These are phyloP conservation scores for Dendrostoma leiphaemia DNA, from an alignment of 2,329 filamentous ascomycete genomes.

Conservation along the genomic window DNA sequence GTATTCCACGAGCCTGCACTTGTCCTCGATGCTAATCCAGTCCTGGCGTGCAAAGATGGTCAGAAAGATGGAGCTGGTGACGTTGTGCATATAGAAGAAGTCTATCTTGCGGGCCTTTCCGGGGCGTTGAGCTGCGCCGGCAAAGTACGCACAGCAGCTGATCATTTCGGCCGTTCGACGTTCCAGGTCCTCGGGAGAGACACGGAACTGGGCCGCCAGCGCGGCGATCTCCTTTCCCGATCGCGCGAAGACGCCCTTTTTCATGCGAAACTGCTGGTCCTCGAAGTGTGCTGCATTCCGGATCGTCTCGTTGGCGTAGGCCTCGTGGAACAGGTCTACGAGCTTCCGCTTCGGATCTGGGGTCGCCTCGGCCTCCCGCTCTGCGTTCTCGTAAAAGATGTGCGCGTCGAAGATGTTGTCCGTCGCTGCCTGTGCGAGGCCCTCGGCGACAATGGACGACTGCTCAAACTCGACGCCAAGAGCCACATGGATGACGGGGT, in stretches of 20 bases:
- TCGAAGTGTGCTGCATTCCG: constrained; percentile 40
- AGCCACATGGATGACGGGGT: constrained; percentile 67
- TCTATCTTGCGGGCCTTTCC: constrained; percentile 60
- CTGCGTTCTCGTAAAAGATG: constrained; percentile 36
- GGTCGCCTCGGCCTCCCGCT: not conserved
- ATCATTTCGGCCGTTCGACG: constrained; percentile 27
- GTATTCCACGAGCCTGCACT: constrained; percentile 62
- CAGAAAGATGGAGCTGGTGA: constrained; percentile 32
- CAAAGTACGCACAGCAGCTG: constrained; percentile 22
- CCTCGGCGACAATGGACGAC: constrained; percentile 65
- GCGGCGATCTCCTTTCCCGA: constrained; percentile 54
- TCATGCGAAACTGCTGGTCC: constrained; percentile 41
- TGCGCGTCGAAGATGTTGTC: constrained; percentile 49
- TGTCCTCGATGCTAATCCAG: constrained; percentile 36
- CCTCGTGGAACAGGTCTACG: constrained; percentile 21
- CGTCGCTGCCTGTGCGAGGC: constrained; percentile 60
- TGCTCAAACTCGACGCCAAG: constrained; percentile 68
- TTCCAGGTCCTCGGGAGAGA: constrained; percentile 33
- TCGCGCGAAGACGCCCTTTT: constrained; percentile 60
- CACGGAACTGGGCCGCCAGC: constrained; percentile 50
- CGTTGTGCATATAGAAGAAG: constrained; percentile 52
- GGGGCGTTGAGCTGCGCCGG: constrained; percentile 46
- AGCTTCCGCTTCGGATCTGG: constrained; percentile 9
- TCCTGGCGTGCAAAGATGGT: constrained; percentile 26
- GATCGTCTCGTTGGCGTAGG: constrained; percentile 46